A percentile compares a stretch with the other conserved stretches of the same genome.
phyloP scores from a whole-genome alignment of 805 yeast species.

The Yarrowia divulgata region DNA sequence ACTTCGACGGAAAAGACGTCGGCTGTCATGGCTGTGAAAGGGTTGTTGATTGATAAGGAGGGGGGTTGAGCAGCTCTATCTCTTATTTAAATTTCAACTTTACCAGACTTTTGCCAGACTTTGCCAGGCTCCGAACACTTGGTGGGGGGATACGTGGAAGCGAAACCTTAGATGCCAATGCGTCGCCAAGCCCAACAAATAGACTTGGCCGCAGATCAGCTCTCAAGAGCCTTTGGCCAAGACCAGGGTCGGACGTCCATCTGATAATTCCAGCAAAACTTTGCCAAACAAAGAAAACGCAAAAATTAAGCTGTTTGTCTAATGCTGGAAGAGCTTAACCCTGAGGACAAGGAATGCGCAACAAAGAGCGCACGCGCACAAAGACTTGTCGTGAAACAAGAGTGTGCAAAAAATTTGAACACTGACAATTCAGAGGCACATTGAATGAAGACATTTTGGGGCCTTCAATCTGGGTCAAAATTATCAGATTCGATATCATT shows the following conservation, averaged over 20 bases:
- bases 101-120: too few relatives aligned
- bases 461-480: too few relatives aligned
- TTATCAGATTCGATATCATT: too few relatives aligned
- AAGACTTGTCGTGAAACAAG: neutral
- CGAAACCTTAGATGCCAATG: constrained; percentile 34
- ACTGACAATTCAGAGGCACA: too few relatives aligned
- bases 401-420: too few relatives aligned
- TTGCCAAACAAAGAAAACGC: constrained; percentile 1
- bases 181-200: constrained; percentile 23
- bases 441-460: too few relatives aligned
- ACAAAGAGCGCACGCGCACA: neutral
- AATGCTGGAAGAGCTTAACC: neutral
- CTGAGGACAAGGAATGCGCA: neutral
- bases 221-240: neutral
- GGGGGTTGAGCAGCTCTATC: neutral
- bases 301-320: neutral
- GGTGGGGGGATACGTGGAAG: too few relatives aligned
- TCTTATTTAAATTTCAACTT: constrained; percentile 10
- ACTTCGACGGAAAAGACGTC: constrained; percentile 68
- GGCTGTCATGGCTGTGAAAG: constrained; percentile 9
- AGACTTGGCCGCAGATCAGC: neutral
- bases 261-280: constrained; percentile 4
- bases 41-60: neutral
- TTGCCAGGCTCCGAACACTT: too few relatives aligned
- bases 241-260: constrained; percentile 11